Evolutionary conservation across 108 stramenopile species (phyloP).

Genomic region (Cylindrotheca closterium): DNA sequence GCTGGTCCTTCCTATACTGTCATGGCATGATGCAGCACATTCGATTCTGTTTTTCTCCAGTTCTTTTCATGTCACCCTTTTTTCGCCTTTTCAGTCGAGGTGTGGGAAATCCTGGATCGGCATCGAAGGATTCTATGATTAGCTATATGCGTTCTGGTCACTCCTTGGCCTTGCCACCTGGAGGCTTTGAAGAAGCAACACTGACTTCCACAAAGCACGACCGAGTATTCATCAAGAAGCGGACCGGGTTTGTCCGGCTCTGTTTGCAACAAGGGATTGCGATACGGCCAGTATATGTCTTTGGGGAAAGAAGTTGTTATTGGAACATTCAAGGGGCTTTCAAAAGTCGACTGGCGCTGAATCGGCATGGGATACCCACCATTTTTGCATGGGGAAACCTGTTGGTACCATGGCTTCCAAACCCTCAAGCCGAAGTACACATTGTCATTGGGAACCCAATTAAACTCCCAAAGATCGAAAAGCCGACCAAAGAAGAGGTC

Average conservation of each 20-base stretch:
- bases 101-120: slow-evolving; percentile 48
- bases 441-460: slow-evolving; percentile 59
- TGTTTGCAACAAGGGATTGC: slow-evolving; percentile 55
- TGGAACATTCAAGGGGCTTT: slow-evolving; percentile 53
- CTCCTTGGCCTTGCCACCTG: slow-evolving; percentile 57
- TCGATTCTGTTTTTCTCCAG: slow-evolving; percentile 60
- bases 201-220: slow-evolving; percentile 37
- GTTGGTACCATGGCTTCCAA: slow-evolving; percentile 53
- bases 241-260: slow-evolving; percentile 64
- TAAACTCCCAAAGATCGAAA: slow-evolving; percentile 51
- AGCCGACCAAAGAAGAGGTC: slow-evolving; percentile 61
- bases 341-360: slow-evolving; percentile 30
- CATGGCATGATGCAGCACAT: slow-evolving; percentile 29
- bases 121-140: slow-evolving; percentile 25
- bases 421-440: slow-evolving; percentile 34
- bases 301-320: slow-evolving; percentile 57
- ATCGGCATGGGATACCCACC: slow-evolving; percentile 26
- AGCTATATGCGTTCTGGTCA: slow-evolving; percentile 3
- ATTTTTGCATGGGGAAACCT: slow-evolving; percentile 17
- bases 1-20: slow-evolving; percentile 47
- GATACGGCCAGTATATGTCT: slow-evolving; percentile 63
- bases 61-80: slow-evolving; percentile 48
- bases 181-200: slow-evolving; percentile 80
- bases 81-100: slow-evolving; percentile 50
- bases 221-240: slow-evolving; percentile 58